Evolutionary conservation across 495 filamentous ascomycete species (phyloP).

Genomic region (Talaromyces wortmannii): DNA sequence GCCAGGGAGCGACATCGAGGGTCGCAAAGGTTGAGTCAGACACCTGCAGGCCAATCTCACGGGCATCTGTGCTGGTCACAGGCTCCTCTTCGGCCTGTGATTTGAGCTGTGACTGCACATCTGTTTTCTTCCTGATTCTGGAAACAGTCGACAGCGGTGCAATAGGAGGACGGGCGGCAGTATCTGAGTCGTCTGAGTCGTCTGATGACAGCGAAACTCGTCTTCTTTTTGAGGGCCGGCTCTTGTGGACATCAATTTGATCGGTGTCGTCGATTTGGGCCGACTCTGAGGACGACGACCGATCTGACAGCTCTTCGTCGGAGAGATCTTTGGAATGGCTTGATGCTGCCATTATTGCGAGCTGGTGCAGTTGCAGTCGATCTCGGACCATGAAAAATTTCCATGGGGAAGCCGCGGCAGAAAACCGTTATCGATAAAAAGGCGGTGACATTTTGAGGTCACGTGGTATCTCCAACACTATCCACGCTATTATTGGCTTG

Average conservation of each 20-base stretch:
- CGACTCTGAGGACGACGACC: neutral
- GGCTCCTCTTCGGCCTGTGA: constrained; percentile 18
- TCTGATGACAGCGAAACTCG: constrained; percentile 35
- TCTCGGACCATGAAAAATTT: no score
- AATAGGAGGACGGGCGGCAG: constrained; percentile 19
- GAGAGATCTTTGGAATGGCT: neutral
- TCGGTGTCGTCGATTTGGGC: neutral
- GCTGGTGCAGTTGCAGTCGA: neutral
- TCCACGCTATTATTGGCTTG: no score
- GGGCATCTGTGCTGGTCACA: constrained; percentile 34
- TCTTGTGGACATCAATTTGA: neutral
- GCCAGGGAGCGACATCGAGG: constrained; percentile 77
- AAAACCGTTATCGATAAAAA: no score
- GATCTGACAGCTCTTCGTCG: neutral
- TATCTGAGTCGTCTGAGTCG: constrained; percentile 14
- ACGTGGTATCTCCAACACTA: no score
- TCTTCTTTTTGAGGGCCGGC: constrained; percentile 23
- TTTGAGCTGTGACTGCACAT: constrained; percentile 7
- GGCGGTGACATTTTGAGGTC: no score
- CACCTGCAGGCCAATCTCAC: constrained; percentile 32
- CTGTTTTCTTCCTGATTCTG: constrained; percentile 38
- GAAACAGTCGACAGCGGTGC: constrained; percentile 35
- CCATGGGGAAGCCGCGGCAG: no score
- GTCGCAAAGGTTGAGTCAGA: constrained; percentile 61
- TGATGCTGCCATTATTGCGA: neutral